These are phyloP conservation scores for Peronospora destructor DNA, from an alignment of 352 stramenopile genomes.

Conservation along the genomic window DNA sequence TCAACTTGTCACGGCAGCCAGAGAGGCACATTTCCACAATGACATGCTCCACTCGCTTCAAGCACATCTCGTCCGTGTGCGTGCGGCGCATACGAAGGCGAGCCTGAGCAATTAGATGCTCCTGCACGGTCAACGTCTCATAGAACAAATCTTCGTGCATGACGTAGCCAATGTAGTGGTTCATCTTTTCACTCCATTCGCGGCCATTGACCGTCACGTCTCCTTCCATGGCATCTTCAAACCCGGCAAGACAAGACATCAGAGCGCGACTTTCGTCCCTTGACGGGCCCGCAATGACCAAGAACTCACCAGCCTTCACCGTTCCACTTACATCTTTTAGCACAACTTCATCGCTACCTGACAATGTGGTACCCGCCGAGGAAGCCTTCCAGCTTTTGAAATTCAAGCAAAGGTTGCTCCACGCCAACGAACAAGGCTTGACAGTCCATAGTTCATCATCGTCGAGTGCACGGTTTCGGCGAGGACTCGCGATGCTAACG, in stretches of 20 bases:
- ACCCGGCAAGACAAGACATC: conserved; percentile 86
- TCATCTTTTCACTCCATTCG: conserved; percentile 33
- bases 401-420: conserved; percentile 25
- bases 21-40: conserved; percentile 53
- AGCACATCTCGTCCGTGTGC: conserved; percentile 22
- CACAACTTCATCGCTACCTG: conserved; percentile 15
- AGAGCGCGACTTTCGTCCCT: conserved; percentile 86
- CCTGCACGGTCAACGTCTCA: conserved; percentile 81
- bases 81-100: conserved; percentile 62
- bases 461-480: neutral
- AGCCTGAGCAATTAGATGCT: conserved; percentile 85
- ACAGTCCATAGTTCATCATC: conserved; percentile 14
- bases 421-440: conserved; percentile 21
- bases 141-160: conserved; percentile 86
- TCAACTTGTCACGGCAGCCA: conserved; percentile 39
- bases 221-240: conserved; percentile 76
- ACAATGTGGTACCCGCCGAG: neutral
- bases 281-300: conserved; percentile 54
- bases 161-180: conserved; percentile 49
- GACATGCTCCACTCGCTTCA: conserved; percentile 48
- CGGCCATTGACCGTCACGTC: conserved; percentile 60
- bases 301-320: conserved; percentile 37
- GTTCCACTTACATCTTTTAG: conserved; percentile 42
- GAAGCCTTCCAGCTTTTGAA: conserved; percentile 9
- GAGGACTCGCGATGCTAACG: conserved; percentile 22